These are phyloP conservation scores for Phanerodontia chrysosporium DNA, from an alignment of 768 basidiomycete species.

Conservation along the genomic window DNA sequence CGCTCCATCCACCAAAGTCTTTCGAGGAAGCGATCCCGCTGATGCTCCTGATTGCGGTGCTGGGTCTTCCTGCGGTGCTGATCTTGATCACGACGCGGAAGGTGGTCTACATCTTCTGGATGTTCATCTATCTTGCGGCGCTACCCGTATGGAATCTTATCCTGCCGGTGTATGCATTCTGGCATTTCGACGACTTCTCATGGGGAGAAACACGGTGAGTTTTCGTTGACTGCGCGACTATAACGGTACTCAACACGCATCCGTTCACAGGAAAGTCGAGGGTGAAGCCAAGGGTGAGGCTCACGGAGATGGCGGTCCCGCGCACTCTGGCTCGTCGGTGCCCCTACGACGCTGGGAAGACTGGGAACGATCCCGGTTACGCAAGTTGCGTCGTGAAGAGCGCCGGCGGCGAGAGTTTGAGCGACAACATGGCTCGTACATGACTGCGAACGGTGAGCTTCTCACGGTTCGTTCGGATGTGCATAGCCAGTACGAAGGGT, in stretches of 20 bases:
- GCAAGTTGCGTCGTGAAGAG: constrained; percentile 87
- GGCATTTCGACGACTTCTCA: constrained; percentile 99
- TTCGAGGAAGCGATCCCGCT: constrained; percentile 95
- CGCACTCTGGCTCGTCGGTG: constrained; percentile 54
- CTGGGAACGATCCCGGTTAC: constrained; percentile 93
- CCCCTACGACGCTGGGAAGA: constrained; percentile 99
- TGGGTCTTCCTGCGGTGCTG: constrained; percentile 89
- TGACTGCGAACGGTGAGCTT: constrained; percentile 57
- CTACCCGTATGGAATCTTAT: constrained; percentile 96
- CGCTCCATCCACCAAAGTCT: constrained; percentile 70
- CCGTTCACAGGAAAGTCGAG: constrained; percentile 79
- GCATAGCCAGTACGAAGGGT: constrained; percentile 61
- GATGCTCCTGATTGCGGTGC: constrained; percentile 81
- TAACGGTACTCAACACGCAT: background rate
- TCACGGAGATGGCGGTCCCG: constrained; percentile 61
- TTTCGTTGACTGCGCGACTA: background rate
- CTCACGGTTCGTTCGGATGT: constrained; percentile 53
- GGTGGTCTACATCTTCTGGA: constrained; percentile 96
- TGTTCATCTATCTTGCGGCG: constrained; percentile 90
- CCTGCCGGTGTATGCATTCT: constrained; percentile 92
- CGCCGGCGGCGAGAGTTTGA: constrained; percentile 78
- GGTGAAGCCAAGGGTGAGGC: constrained; percentile 81
- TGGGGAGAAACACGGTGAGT: constrained; percentile 97
- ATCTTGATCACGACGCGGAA: constrained; percentile 94
- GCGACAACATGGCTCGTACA: constrained; percentile 67